A percentile compares a stretch with the other conserved stretches of the same genome.
Conservation (phyloP, 1,139 yeast species). For the Suhomyces atakaporum region DNA sequence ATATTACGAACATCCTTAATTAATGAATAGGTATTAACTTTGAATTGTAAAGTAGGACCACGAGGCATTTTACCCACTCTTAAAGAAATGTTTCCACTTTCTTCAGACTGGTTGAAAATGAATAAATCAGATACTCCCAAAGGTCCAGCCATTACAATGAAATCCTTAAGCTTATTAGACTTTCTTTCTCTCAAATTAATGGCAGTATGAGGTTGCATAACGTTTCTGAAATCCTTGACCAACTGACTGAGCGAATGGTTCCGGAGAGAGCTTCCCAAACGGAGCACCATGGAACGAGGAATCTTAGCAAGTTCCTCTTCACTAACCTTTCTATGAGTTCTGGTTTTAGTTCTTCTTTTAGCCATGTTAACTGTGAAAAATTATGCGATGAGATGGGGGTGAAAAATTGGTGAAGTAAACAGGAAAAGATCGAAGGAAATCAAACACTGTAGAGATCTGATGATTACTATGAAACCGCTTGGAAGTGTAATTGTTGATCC, state of each 20-base stretch:
- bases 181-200: slow-evolving; percentile 83
- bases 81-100: slow-evolving; percentile 76
- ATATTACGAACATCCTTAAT: slow-evolving; percentile 77
- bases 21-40: slow-evolving; percentile 73
- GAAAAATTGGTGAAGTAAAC: too few species aligned
- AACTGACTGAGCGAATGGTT: slow-evolving; percentile 83
- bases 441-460: too few species aligned
- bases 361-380: slow-evolving; percentile 37
- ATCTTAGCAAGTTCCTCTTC: slow-evolving; percentile 72
- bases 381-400: too few species aligned
- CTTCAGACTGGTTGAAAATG: slow-evolving; percentile 79
- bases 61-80: slow-evolving; percentile 86
- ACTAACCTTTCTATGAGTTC: slow-evolving; percentile 74
- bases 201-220: slow-evolving; percentile 98
- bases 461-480: too few species aligned
- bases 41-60: slow-evolving; percentile 91
- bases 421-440: too few species aligned
- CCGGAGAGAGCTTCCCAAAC: slow-evolving; percentile 76
- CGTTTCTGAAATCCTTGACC: slow-evolving; percentile 81
- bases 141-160: slow-evolving; percentile 96
- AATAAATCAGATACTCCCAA: slow-evolving; percentile 88
- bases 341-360: slow-evolving; percentile 60
- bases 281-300: slow-evolving; percentile 92
- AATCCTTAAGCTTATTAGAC: slow-evolving; percentile 83
- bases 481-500: too few species aligned